Conservation (phyloP, 176 grass and related monocot genomes). For the Panicum miliaceum region DNA sequence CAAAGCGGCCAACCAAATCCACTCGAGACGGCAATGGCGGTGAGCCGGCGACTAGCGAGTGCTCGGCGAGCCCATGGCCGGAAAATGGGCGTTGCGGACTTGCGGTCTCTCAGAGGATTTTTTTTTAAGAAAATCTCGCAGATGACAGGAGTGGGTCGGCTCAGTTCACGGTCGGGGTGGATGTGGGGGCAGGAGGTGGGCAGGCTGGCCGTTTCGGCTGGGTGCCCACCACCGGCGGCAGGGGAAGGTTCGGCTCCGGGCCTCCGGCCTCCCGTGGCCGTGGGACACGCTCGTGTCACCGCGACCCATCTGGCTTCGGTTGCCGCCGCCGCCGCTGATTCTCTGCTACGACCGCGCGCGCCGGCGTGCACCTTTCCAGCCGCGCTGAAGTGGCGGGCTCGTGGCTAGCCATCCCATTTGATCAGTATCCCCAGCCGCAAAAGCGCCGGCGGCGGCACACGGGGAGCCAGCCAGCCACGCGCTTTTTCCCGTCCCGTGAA, state of each 20-base stretch:
- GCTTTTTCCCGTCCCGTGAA: neutral
- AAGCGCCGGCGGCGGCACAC: constrained; percentile 12
- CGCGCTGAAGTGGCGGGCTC: neutral
- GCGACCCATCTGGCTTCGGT: neutral
- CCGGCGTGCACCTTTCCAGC: constrained; percentile 33
- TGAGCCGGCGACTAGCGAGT: constrained; percentile 3
- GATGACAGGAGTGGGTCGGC: neutral
- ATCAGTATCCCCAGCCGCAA: neutral
- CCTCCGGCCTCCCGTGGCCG: neutral
- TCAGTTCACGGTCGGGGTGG: constrained; percentile 20
- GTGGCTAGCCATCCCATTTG: neutral
- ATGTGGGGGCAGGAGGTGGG: neutral
- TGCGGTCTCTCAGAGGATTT: neutral
- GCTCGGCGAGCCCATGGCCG: constrained; percentile 4
- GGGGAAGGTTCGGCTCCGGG: constrained; percentile 11
- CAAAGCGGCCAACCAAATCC: neutral
- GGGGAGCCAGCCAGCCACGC: constrained; percentile 14
- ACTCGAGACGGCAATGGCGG: neutral
- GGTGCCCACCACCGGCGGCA: constrained; percentile 8
- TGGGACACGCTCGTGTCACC: neutral
- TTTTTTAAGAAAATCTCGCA: neutral
- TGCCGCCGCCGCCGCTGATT: too few species aligned
- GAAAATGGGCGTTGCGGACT: constrained; percentile 23
- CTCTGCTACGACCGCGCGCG: neutral
- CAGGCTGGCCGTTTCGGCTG: neutral